phyloP scores from a whole-genome alignment of 345 rosid species.

The Lepidium aucheri region DNA sequence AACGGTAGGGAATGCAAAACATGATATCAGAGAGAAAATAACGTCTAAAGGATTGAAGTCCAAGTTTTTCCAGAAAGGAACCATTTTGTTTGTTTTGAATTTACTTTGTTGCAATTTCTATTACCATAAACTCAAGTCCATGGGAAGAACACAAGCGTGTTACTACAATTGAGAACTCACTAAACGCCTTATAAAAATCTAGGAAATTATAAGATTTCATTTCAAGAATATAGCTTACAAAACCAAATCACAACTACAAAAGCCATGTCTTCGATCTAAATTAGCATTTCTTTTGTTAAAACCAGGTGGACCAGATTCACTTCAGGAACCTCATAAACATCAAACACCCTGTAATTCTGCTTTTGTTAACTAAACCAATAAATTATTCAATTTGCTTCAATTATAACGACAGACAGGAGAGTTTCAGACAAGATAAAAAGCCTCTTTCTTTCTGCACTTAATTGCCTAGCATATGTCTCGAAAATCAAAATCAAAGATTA shows the following conservation, averaged over 20 bases:
- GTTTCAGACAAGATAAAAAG: not conserved
- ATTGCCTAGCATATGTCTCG: not conserved
- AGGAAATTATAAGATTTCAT: not conserved
- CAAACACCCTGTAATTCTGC: not conserved
- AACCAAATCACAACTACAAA: constrained; percentile 4
- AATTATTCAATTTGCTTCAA: not conserved
- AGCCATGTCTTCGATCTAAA: not conserved
- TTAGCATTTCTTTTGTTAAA: not conserved
- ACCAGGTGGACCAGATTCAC: not conserved
- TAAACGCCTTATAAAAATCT: not conserved
- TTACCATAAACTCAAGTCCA: not conserved
- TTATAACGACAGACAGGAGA: not conserved
- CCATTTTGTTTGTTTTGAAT: not conserved
- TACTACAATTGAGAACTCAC: not conserved
- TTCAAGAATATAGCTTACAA: not conserved
- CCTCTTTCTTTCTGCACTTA: not conserved
- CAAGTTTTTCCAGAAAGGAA: not conserved
- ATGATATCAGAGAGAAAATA: not conserved
- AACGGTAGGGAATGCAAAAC: not conserved
- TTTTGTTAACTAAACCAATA: not conserved
- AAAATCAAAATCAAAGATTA: not conserved
- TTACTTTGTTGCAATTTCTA: too few relatives aligned
- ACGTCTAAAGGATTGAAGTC: not conserved
- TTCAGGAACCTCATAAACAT: not conserved
- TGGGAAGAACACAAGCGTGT: not conserved